Percentiles rank a stretch among this genome's conserved stretches.
Conservation (phyloP, 805 yeast genomes). For the Hanseniaspora taiwanica region DNA sequence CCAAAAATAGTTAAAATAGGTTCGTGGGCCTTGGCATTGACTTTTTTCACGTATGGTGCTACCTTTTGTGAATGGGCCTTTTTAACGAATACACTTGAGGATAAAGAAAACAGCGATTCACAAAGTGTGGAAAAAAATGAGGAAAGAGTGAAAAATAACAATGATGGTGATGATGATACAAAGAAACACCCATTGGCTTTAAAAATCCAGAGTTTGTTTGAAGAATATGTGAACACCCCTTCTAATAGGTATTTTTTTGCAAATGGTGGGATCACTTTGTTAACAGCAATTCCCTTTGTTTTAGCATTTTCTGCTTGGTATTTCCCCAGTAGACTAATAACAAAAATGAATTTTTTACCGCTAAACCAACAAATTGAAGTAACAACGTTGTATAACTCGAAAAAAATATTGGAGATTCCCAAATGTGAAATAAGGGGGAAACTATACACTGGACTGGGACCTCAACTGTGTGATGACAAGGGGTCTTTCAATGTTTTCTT, state of each 20-base stretch:
- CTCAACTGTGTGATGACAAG: constrained; percentile 20
- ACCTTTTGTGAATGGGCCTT: constrained; percentile 19
- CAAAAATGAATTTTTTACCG: constrained; percentile 17
- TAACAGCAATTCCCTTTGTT: constrained; percentile 17
- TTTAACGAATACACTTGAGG: constrained; percentile 11
- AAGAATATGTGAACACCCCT: constrained; percentile 1
- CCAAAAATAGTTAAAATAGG: constrained; percentile 11
- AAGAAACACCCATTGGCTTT: not conserved
- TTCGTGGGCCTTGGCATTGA: constrained; percentile 14
- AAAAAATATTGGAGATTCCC: not conserved
- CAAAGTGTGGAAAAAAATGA: not conserved
- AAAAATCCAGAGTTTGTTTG: constrained; percentile 3
- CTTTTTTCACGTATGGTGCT: constrained; percentile 16
- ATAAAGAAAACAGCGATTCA: constrained; percentile 1
- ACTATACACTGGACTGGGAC: constrained; percentile 20
- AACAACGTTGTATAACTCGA: not conserved
- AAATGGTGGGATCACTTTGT: constrained; percentile 14
- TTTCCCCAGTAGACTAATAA: constrained; percentile 17
- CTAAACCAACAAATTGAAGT: constrained; percentile 1
- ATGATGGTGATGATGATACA: constrained; percentile 3
- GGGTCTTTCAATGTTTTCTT: constrained; percentile 17
- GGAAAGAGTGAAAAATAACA: constrained; percentile 8
- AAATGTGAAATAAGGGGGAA: constrained; percentile 2
- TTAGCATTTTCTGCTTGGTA: constrained; percentile 14
- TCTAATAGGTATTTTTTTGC: constrained; percentile 7